phyloP scores from a whole-genome alignment of 352 stramenopile genomes.

The Phytophthora sojae region DNA sequence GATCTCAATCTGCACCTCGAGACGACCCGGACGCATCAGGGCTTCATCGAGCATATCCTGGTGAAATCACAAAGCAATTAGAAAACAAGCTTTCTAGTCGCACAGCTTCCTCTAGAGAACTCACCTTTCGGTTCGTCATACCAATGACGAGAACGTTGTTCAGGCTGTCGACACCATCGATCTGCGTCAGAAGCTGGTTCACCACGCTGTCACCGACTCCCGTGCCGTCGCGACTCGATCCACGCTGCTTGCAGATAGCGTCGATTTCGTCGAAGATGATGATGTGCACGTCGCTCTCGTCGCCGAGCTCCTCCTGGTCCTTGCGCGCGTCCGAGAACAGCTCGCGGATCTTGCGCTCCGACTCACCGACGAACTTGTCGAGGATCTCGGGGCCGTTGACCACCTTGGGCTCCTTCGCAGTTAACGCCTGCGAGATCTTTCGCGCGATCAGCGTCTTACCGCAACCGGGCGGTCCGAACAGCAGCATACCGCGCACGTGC shows the following conservation, averaged over 20 bases:
- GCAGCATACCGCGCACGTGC: conserved; percentile 96
- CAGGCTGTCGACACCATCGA: conserved; percentile 99
- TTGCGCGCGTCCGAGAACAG: conserved; percentile 96
- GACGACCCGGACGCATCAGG: conserved; percentile 97
- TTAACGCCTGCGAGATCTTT: conserved; percentile 97
- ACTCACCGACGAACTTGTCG: conserved; percentile 99
- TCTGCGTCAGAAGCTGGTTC: conserved; percentile 99
- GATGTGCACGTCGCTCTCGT: conserved; percentile 99
- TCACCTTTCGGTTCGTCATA: conserved; percentile 99
- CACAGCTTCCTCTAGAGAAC: neutral
- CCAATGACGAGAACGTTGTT: conserved; percentile 99
- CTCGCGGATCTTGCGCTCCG: conserved; percentile 99
- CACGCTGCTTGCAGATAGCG: conserved; percentile 98
- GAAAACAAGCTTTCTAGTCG: neutral
- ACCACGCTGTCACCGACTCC: conserved; percentile 98
- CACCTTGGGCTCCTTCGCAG: conserved; percentile 96
- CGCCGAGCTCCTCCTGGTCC: conserved; percentile 92
- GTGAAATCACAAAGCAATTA: neutral
- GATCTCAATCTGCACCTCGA: conserved; percentile 99
- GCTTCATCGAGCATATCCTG: conserved; percentile 96
- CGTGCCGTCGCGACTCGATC: conserved; percentile 93
- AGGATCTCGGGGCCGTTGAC: conserved; percentile 99
- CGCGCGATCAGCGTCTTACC: conserved; percentile 99
- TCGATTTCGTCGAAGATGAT: conserved; percentile 99
- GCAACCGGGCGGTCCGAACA: conserved; percentile 89